Base-by-base conservation (phyloP, 768 basidiomycete species). In the Heimioporus sp. region DNA sequence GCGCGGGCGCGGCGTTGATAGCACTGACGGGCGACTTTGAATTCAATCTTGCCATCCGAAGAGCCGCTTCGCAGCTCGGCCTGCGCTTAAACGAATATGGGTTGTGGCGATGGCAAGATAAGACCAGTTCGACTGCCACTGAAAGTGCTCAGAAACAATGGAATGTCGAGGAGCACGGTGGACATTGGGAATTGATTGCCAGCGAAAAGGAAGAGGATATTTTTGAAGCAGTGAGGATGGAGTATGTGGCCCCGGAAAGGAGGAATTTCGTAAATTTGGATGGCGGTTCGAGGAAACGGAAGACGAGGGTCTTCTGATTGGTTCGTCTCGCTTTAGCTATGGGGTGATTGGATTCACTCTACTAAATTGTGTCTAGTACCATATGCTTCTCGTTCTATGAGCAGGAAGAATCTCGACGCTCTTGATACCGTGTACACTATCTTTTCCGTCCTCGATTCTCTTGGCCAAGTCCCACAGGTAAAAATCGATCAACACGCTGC, bases 391-490 rank as follows among this genome's bases (percentile, higher is more conserved):
- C 20, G 87, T 92, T 46, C 86, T 80, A 63, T 93, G 91, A 30
- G 82, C 80, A 16, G 91, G 90, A 8, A 84, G 72, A 54, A 88
- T 73, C 50, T 78, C 73, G 15, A 68, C 72, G 10, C 78, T 81
- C 52, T 80, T 68, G 12, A 88, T 74, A 0, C 81, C 86, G 31
- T 83, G 78, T 5, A 90, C 73, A 55, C 63, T 72, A 43, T 84
- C 83, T 39, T 80, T 69, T 3, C 84, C 85, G 16, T 52, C 69
- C 67, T 92, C 90, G 5, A 92, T 71, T 56, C 77, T 78, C 69
- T 92, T 91, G 30, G 87, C 89, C 52, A 92, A 65, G 65, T 94
- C 92, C 91, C 92, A 96, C 11, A 94, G 69, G 71, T 89, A 95
- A 63, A 97, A 92, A 64, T 97, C 93, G 46, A 92, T 87, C 54